phyloP scores from a whole-genome alignment of 2,329 filamentous ascomycete genomes.

The Ciborinia camelliae region DNA sequence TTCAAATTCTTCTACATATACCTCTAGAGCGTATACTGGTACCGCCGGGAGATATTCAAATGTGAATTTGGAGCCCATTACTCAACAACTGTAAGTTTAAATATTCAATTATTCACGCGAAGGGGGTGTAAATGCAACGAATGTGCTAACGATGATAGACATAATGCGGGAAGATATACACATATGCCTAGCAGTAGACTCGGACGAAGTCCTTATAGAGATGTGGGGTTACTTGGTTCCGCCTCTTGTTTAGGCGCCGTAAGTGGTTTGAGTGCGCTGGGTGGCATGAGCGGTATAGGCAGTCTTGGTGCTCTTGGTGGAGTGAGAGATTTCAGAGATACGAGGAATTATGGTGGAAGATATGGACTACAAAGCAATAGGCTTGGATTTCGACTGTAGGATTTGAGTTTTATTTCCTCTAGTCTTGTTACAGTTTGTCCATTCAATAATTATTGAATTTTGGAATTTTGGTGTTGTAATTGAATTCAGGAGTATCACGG shows the following conservation, averaged over 20 bases:
- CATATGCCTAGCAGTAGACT: constrained; percentile 1
- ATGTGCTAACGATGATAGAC: not conserved
- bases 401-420: not conserved
- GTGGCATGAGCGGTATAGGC: not conserved
- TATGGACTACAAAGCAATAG: not conserved
- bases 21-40: not conserved
- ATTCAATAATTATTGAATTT: not conserved
- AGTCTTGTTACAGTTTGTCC: not conserved
- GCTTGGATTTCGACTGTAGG: constrained; percentile 6
- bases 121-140: not conserved
- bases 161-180: not conserved
- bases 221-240: constrained; percentile 6
- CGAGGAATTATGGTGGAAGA: constrained; percentile 8
- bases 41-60: not conserved
- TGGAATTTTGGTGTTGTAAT: not conserved
- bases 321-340: constrained; percentile 9
- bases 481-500: not conserved
- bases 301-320: constrained; percentile 1
- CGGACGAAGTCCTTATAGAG: constrained; percentile 11
- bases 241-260: not conserved
- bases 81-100: constrained; percentile 12
- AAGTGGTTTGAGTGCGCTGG: not conserved
- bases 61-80: not conserved
- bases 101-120: not conserved
- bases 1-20: not conserved